phyloP scores from a whole-genome alignment of 2,329 filamentous ascomycete genomes.

The Ophiocordyceps australis region DNA sequence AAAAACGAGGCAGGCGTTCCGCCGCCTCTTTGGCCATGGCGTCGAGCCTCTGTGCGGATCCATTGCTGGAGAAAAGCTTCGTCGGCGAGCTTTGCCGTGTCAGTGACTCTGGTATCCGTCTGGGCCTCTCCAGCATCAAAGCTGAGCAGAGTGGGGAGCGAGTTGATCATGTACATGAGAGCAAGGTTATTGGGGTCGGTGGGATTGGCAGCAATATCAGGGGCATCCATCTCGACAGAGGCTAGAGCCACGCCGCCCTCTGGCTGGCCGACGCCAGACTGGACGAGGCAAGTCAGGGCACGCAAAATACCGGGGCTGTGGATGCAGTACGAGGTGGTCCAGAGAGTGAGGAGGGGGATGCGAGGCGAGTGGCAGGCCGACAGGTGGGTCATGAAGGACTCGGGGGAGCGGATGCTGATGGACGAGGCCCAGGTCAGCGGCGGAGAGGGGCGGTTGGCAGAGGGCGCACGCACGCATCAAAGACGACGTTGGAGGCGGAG shows the following conservation, averaged over 20 bases:
- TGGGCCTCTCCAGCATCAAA: constrained; percentile 37
- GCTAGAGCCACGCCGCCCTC: constrained; percentile 37
- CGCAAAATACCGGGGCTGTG: constrained; percentile 33
- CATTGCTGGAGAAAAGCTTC: constrained; percentile 31
- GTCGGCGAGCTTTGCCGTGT: constrained; percentile 29
- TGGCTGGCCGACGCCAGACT: constrained; percentile 30
- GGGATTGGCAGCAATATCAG: constrained; percentile 23
- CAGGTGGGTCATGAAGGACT: constrained; percentile 36
- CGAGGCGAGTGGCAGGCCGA: constrained; percentile 33
- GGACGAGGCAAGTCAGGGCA: constrained; percentile 26
- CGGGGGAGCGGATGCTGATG: constrained; percentile 31
- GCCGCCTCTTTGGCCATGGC: constrained; percentile 19
- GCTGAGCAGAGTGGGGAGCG: constrained; percentile 36
- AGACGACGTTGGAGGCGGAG: too few species aligned
- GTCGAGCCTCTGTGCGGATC: constrained; percentile 30
- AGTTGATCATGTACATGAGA: constrained; percentile 37
- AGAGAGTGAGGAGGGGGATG: constrained; percentile 38
- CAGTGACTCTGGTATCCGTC: constrained; percentile 26
- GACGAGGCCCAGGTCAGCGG: too few species aligned
- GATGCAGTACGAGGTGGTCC: constrained; percentile 39
- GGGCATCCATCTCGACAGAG: constrained; percentile 36
- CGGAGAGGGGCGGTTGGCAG: too few species aligned
- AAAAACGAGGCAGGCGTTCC: constrained; percentile 13
- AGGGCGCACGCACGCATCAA: too few species aligned
- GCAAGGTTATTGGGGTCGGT: constrained; percentile 19